These are phyloP conservation scores for Vitis hybrid DNA, from an alignment of 177 flowering plant genomes.

Conservation along the genomic window DNA sequence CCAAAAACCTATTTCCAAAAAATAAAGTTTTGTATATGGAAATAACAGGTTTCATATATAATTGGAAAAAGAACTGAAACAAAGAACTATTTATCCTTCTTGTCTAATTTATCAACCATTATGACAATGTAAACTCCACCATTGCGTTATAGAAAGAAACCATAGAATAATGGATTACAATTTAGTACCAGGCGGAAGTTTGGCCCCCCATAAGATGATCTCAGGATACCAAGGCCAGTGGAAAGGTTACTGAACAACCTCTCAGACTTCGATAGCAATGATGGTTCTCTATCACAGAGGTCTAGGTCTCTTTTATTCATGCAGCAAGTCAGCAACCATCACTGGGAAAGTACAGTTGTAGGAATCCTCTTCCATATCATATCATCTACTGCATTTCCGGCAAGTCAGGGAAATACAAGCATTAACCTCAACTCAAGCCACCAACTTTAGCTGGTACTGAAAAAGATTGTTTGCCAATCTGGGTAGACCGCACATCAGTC, in stretches of 20 bases:
- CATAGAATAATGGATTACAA: no score
- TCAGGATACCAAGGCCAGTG: background rate
- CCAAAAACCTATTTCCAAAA: no score
- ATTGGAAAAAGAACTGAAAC: no score
- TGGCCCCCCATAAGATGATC: no score
- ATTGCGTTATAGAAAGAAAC: no score
- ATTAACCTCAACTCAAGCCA: background rate
- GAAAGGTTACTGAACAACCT: constrained; percentile 4
- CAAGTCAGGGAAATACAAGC: background rate
- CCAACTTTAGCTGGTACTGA: constrained; percentile 1
- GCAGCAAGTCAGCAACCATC: background rate
- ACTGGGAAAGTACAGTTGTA: background rate
- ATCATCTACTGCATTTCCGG: background rate
- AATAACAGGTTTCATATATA: no score
- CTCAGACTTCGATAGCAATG: background rate
- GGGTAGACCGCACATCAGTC: constrained; percentile 18
- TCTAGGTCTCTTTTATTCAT: background rate
- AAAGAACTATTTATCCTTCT: no score
- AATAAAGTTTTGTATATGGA: no score
- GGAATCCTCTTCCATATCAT: constrained; percentile 2
- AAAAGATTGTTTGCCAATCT: constrained; percentile 1
- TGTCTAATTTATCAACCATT: no score
- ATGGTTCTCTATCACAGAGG: background rate
- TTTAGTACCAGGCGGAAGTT: no score
- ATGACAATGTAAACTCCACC: no score